A percentile compares a stretch with the other conserved stretches of the same genome.
phyloP scores from a whole-genome alignment of 2,329 filamentous ascomycete species.

The Simplicillium sp. region DNA sequence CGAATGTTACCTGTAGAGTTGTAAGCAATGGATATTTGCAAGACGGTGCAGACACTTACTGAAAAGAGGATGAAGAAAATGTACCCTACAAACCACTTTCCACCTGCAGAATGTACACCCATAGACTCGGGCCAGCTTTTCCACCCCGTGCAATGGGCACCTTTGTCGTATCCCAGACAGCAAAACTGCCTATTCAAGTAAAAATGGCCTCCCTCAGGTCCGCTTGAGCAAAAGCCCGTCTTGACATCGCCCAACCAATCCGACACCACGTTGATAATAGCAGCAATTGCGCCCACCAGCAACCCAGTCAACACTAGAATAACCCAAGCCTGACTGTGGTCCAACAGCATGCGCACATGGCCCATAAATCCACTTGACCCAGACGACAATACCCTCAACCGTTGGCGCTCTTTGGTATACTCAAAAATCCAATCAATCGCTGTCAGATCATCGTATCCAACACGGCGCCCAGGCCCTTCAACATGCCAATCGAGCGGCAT shows the following conservation, averaged over 20 bases:
- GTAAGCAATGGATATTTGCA: slow-evolving; percentile 9
- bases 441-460: slow-evolving; percentile 92
- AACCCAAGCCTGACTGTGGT: slow-evolving; percentile 87
- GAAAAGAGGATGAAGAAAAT: slow-evolving; percentile 79
- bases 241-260: slow-evolving; percentile 94
- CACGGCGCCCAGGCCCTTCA: slow-evolving; percentile 79
- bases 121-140: slow-evolving; percentile 72
- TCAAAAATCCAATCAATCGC: slow-evolving; percentile 99
- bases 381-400: slow-evolving; percentile 66
- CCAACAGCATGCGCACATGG: slow-evolving; percentile 61
- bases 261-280: slow-evolving; percentile 79
- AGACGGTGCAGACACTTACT: slow-evolving; percentile 37
- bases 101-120: slow-evolving; percentile 53
- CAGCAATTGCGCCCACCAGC: slow-evolving; percentile 74
- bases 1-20: slow-evolving; percentile 57
- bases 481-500: slow-evolving; percentile 69
- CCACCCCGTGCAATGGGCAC: slow-evolving; percentile 79
- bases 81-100: slow-evolving; percentile 78
- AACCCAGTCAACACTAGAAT: slow-evolving; percentile 80
- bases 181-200: slow-evolving; percentile 90
- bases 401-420: slow-evolving; percentile 90
- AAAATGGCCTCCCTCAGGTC: slow-evolving; percentile 69
- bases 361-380: slow-evolving; percentile 63
- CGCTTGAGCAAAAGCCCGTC: slow-evolving; percentile 73
- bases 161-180: slow-evolving; percentile 82